Percentiles rank a stretch among this genome's conserved stretches.
phyloP scores from a whole-genome alignment of 768 basidiomycete species.

The Tubosaeta sp. region DNA sequence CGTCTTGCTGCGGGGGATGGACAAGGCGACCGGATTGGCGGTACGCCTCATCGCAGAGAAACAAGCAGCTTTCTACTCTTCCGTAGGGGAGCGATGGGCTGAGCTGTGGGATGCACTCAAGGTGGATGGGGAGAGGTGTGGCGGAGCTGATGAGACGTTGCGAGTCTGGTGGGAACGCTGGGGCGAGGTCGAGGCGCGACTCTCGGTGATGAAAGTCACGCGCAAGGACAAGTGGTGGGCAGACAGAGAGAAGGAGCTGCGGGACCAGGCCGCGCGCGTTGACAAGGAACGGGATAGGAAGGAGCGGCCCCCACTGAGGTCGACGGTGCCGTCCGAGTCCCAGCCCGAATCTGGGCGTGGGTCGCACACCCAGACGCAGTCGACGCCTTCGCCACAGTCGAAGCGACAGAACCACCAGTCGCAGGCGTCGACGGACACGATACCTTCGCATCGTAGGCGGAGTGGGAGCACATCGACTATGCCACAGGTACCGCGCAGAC shows the following conservation, averaged over 20 bases:
- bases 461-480: conserved; percentile 25
- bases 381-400: conserved; percentile 16
- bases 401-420: conserved; percentile 26
- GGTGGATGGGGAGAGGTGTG: conserved; percentile 66
- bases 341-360: conserved; percentile 22
- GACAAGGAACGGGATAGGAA: conserved; percentile 21
- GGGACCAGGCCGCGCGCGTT: conserved; percentile 9
- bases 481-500: conserved; percentile 24
- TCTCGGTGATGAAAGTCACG: conserved; percentile 37
- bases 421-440: conserved; percentile 27
- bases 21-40: conserved; percentile 53
- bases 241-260: conserved; percentile 25
- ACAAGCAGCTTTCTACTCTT: conserved; percentile 58
- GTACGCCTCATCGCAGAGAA: conserved; percentile 50
- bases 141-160: conserved; percentile 63
- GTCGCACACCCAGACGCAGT: conserved; percentile 24
- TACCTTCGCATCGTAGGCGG: conserved; percentile 20
- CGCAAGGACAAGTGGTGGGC: conserved; percentile 34
- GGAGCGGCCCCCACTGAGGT: conserved; percentile 15
- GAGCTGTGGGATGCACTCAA: conserved; percentile 84
- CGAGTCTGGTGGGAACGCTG: conserved; percentile 69
- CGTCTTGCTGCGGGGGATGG: conserved; percentile 50
- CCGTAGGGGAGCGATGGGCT: conserved; percentile 62
- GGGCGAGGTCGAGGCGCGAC: conserved; percentile 55
- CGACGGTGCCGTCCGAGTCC: conserved; percentile 12